These are phyloP conservation scores for Arachnopeziza araneosa DNA, from an alignment of 2,329 filamentous ascomycete species.

Conservation along the genomic window DNA sequence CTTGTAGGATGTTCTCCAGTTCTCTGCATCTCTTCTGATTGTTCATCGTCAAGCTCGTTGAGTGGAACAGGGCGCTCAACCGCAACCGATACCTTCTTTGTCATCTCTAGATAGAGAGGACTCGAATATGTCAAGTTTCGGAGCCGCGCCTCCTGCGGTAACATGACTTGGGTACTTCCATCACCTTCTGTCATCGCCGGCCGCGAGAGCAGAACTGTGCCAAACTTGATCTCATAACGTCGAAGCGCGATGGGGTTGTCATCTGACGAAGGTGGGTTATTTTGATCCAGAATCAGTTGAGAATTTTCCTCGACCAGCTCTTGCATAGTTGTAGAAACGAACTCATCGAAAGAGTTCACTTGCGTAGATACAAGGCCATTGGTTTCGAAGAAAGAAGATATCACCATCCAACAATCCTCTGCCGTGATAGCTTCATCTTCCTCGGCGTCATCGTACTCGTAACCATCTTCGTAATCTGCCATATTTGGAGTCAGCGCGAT, in stretches of 20 bases:
- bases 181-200: slow-evolving; percentile 92
- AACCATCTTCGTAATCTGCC: slow-evolving; percentile 43
- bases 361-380: slow-evolving; percentile 97
- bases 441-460: slow-evolving; percentile 62
- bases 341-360: slow-evolving; percentile 97
- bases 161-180: slow-evolving; percentile 76
- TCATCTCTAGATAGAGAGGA: slow-evolving; percentile 84
- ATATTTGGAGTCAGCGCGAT: slow-evolving; percentile 18
- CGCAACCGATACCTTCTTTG: slow-evolving; percentile 76
- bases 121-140: slow-evolving; percentile 94
- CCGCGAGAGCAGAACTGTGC: slow-evolving; percentile 79
- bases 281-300: slow-evolving; percentile 87
- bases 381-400: slow-evolving; percentile 91
- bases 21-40: slow-evolving; percentile 47
- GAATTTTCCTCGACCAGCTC: slow-evolving; percentile 91
- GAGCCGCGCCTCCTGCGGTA: slow-evolving; percentile 91
- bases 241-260: slow-evolving; percentile 79
- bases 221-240: slow-evolving; percentile 93
- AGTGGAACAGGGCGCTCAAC: slow-evolving; percentile 65
- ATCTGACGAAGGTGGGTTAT: slow-evolving; percentile 68
- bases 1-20: slow-evolving; percentile 54
- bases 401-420: slow-evolving; percentile 98
- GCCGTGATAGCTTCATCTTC: slow-evolving; percentile 75
- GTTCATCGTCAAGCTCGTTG: slow-evolving; percentile 63
- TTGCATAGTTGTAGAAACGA: slow-evolving; percentile 89